Percentiles rank a stretch among this genome's conserved stretches.
phyloP scores from a whole-genome alignment of 2,329 filamentous ascomycete species.

The Alternaria tenuissima region DNA sequence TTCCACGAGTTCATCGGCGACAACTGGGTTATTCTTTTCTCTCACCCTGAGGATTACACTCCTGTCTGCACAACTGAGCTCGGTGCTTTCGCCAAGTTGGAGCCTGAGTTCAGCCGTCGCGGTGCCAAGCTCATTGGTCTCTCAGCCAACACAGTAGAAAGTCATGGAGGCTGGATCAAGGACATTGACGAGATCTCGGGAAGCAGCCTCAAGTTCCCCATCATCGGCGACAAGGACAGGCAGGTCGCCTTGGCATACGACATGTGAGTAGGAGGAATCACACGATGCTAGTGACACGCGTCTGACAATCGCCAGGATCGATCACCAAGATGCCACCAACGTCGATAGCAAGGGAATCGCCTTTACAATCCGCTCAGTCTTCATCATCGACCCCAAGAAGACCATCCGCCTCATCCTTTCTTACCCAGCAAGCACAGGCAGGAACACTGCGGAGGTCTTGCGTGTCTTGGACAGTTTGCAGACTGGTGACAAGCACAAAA shows the following conservation, averaged over 20 bases:
- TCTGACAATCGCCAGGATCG: constrained; percentile 51
- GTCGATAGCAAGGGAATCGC: constrained; percentile 65
- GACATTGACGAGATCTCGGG: constrained; percentile 62
- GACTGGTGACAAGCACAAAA: constrained; percentile 66
- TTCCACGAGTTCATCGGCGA: constrained; percentile 77
- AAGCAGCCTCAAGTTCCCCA: constrained; percentile 59
- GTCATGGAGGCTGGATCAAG: constrained; percentile 62
- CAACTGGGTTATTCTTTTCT: constrained; percentile 76
- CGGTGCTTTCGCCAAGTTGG: constrained; percentile 69
- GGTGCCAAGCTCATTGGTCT: constrained; percentile 69
- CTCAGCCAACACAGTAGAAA: constrained; percentile 60
- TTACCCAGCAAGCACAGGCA: constrained; percentile 69
- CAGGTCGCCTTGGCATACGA: constrained; percentile 62
- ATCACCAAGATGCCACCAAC: constrained; percentile 66
- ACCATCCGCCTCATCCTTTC: constrained; percentile 69
- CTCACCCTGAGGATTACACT: constrained; percentile 70
- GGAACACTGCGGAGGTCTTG: constrained; percentile 63
- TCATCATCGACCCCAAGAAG: constrained; percentile 72
- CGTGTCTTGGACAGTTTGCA: constrained; percentile 62
- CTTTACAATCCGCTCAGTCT: constrained; percentile 71
- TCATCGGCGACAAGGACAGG: constrained; percentile 63
- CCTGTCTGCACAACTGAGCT: constrained; percentile 70
- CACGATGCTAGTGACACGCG: constrained; percentile 11
- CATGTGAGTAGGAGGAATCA: constrained; percentile 51
- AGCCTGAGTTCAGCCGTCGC: constrained; percentile 70